Evolutionary conservation across 768 basidiomycete species (phyloP), one percentile per base, ranked within the genome.

Genomic region (Amanita pseudoporphyria): DNA sequence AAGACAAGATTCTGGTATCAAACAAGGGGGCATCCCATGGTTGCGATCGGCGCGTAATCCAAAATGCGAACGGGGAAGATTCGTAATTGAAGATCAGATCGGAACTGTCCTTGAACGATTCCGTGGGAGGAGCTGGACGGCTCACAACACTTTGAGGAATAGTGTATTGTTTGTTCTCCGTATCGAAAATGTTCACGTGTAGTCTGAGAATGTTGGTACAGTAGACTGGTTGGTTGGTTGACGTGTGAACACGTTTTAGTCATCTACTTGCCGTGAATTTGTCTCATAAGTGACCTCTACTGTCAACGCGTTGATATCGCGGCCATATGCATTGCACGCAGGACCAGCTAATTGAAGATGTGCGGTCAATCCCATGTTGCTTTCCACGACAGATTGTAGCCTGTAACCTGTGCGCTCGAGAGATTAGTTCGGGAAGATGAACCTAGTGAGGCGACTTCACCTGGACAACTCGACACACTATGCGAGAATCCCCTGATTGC

Each of bases 61-160:
- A 89, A 60, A 88, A 89, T 2, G 81, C 78, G 59, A 89, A 89
- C 0, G 87, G 86, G 0, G 69, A 67, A 1, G 71, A 6, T 1
- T 81, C 70, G 52, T 79, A 78, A 59, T 87, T 81, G 68, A 89
- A 88, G 3, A 79, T 66, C 9, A 89, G 69, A 56, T 88, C 85
- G 0, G 81, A 81, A 0, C 61, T 66, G 10, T 64, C 49, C 32
- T 59, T 64, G 47, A 68, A 66, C 1, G 67, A 65, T 10, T 56
- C 53, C 0, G 58, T 60, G 3, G 74, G 65, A 4, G 63, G 53
- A 3, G 60, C 18, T 14, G 78, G 74, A 1, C 69, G 69, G n/a
- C 68, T 52, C 16, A 71, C 56, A 16, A 70, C 72, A 67, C 69
- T 73, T 26, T 74, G 60, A 0, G 85, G 85, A 33, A 89, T 71